A percentile compares a stretch with the other conserved stretches of the same genome.
These are phyloP conservation scores for Colletotrichum horii DNA, from an alignment of 2,329 filamentous ascomycete genomes.

Conservation along the genomic window DNA sequence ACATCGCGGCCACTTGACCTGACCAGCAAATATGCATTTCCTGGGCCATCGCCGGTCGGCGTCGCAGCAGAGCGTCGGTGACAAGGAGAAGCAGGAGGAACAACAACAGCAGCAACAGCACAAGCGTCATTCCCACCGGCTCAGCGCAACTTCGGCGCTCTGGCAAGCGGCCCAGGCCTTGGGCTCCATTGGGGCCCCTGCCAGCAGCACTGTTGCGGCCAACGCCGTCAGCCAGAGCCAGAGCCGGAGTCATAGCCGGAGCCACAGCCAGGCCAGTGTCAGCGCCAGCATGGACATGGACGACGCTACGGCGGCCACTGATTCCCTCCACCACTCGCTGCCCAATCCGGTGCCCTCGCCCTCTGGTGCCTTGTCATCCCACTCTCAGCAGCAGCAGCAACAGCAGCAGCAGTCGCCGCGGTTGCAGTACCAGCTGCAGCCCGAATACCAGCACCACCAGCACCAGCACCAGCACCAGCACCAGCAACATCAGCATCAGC, in stretches of 20 bases:
- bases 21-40: constrained; percentile 5
- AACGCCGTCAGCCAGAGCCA: constrained; percentile 17
- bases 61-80: constrained; percentile 12
- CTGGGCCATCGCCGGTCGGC: constrained; percentile 17
- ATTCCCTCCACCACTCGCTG: background rate
- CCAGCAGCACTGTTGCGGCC: constrained; percentile 1
- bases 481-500: background rate
- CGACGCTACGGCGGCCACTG: constrained; percentile 19
- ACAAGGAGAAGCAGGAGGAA: constrained; percentile 13
- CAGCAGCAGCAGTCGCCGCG: background rate
- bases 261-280: constrained; percentile 18
- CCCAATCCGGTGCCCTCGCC: constrained; percentile 5
- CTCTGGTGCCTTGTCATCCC: background rate
- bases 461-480: background rate
- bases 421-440: background rate
- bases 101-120: constrained; percentile 12
- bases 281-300: constrained; percentile 13
- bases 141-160: constrained; percentile 18
- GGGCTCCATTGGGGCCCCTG: constrained; percentile 14
- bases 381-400: background rate
- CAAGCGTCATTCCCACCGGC: background rate
- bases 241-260: background rate
- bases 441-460: background rate
- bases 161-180: constrained; percentile 16
- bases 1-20: background rate